Conservation (phyloP, 208 protist species). For the Entamoeba dispar region DNA sequence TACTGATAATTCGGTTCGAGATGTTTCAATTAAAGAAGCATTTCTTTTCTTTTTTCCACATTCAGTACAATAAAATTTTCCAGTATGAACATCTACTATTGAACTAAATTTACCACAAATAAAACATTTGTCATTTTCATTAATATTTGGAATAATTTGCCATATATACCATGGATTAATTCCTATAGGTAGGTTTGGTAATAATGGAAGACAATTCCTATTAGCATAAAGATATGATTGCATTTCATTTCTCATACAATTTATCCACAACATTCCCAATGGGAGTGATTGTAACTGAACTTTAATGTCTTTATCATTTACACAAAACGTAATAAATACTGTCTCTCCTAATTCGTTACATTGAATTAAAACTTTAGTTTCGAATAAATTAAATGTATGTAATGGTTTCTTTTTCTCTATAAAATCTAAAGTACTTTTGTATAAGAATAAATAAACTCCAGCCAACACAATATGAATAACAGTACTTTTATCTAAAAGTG, state of each 20-base stretch:
- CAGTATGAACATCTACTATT: not conserved
- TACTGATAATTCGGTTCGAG: not conserved
- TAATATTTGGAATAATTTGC: not conserved
- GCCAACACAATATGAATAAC: not conserved
- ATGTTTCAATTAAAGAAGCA: not conserved
- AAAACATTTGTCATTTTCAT: not conserved
- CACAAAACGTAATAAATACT: not conserved
- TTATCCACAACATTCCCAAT: not conserved
- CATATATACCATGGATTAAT: not conserved
- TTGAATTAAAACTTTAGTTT: not conserved
- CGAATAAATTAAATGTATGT: not conserved
- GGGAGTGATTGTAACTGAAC: not conserved
- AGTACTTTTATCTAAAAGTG: not conserved
- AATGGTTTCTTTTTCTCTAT: not conserved
- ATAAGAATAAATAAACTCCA: not conserved
- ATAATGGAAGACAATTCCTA: not conserved
- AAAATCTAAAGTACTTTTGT: not conserved
- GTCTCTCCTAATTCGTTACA: not conserved
- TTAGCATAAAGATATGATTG: not conserved
- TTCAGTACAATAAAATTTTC: not conserved
- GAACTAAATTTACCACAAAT: not conserved
- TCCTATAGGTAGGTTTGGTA: not conserved
- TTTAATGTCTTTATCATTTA: not conserved
- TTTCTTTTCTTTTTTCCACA: not conserved
- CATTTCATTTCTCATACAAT: not conserved